Evolutionary conservation across 2,329 filamentous ascomycete species (phyloP).

Genomic region (Berkeleyomyces basicola): DNA sequence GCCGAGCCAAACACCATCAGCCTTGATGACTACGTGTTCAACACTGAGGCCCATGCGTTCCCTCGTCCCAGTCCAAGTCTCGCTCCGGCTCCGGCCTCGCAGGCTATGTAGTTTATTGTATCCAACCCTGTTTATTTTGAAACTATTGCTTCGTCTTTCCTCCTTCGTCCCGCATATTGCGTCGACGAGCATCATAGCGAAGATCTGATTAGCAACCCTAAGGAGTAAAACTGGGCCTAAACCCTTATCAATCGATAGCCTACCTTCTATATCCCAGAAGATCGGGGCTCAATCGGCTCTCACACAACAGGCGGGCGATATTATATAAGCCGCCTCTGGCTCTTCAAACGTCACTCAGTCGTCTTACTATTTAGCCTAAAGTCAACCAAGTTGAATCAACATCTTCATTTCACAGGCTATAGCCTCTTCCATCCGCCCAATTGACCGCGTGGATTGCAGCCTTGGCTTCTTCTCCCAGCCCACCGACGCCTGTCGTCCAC

Average conservation of each 20-base stretch:
- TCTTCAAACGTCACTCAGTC: neutral
- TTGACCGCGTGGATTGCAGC: too few relatives aligned
- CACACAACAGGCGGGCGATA: neutral
- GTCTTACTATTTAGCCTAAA: too few relatives aligned
- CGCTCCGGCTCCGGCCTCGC: neutral
- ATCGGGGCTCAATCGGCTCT: neutral
- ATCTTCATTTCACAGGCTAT: too few relatives aligned
- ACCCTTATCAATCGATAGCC: neutral
- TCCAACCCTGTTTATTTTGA: neutral
- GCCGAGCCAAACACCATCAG: slow-evolving; percentile 45
- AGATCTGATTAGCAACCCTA: neutral
- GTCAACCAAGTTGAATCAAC: too few relatives aligned
- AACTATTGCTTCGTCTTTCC: neutral
- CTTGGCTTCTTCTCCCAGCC: too few relatives aligned
- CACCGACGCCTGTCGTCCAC: too few relatives aligned
- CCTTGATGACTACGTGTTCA: slow-evolving; percentile 50
- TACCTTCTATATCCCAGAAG: neutral
- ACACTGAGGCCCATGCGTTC: slow-evolving; percentile 35
- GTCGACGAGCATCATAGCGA: neutral
- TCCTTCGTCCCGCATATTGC: neutral
- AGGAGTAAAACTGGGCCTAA: neutral
- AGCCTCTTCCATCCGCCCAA: too few relatives aligned
- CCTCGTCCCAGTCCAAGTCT: slow-evolving; percentile 17
- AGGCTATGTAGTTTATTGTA: neutral
- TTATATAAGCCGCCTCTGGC: neutral